Evolutionary conservation across 1,284 basidiomycete genomes (phyloP).

Genomic region (Dichomitus squalens): DNA sequence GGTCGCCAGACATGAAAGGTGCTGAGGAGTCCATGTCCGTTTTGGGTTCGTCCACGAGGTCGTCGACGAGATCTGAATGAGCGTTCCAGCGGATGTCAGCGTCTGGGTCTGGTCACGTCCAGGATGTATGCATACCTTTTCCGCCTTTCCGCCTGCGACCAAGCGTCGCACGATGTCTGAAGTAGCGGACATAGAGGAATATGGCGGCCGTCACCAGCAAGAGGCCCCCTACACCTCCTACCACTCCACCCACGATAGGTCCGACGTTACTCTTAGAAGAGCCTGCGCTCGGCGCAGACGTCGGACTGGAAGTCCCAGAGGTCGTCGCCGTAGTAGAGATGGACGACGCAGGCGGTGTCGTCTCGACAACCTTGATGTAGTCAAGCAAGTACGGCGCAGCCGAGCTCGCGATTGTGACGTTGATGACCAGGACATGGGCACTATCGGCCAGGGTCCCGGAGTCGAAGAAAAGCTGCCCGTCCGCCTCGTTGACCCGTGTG

Average conservation of each 20-base stretch:
- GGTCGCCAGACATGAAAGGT: neutral
- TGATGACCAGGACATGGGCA: constrained; percentile 3
- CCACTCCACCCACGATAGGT: constrained; percentile 13
- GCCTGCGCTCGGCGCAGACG: neutral
- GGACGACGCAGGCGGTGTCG: neutral
- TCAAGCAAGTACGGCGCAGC: constrained; percentile 13
- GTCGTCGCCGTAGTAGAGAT: neutral
- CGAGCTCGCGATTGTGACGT: constrained; percentile 5
- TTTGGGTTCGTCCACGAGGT: constrained; percentile 6
- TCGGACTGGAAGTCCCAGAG: neutral
- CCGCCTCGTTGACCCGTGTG: constrained; percentile 2
- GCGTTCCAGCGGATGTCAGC: neutral
- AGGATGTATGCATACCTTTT: neutral
- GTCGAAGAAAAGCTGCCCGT: constrained; percentile 12
- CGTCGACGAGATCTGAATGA: constrained; percentile 13
- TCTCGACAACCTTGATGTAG: constrained; percentile 13
- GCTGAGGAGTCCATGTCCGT: constrained; percentile 1
- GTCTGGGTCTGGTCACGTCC: neutral
- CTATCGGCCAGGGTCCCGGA: constrained; percentile 11
- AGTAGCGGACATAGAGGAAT: constrained; percentile 14
- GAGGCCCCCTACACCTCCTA: constrained; percentile 9
- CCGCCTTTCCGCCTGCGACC: constrained; percentile 5
- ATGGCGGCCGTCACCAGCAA: constrained; percentile 5
- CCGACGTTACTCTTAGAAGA: constrained; percentile 9
- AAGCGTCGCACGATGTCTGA: constrained; percentile 10